These are phyloP conservation scores for Podospora fimiseda DNA, from an alignment of 495 filamentous ascomycete genomes.

Conservation along the genomic window DNA sequence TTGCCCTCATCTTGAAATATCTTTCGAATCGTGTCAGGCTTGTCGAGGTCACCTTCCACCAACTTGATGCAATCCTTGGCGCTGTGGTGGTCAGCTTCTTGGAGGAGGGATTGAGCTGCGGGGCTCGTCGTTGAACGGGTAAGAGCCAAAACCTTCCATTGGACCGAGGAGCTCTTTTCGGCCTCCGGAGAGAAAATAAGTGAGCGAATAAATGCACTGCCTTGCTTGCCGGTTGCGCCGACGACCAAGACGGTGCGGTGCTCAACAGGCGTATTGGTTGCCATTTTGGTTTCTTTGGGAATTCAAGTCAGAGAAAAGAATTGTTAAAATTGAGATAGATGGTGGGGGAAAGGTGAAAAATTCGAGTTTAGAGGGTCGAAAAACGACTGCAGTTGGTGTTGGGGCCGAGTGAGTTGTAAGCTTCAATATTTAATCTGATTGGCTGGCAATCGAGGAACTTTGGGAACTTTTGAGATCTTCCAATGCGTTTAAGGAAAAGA, in stretches of 20 bases:
- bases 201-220: constrained; percentile 27
- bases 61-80: constrained; percentile 16
- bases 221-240: constrained; percentile 39
- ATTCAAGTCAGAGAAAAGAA: background rate
- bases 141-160: constrained; percentile 30
- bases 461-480: background rate
- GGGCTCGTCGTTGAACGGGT: constrained; percentile 24
- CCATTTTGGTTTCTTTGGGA: background rate
- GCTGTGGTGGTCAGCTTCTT: constrained; percentile 5
- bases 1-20: constrained; percentile 21
- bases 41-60: constrained; percentile 32
- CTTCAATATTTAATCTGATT: too few relatives aligned
- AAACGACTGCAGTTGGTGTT: too few relatives aligned
- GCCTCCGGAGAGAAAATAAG: constrained; percentile 16
- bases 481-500: background rate
- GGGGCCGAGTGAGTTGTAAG: too few relatives aligned
- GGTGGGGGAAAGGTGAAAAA: background rate
- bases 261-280: background rate
- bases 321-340: background rate
- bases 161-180: background rate
- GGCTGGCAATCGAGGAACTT: background rate
- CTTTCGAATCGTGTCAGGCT: constrained; percentile 16
- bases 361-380: too few relatives aligned
- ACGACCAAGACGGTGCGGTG: constrained; percentile 26
- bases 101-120: constrained; percentile 16